phyloP scores from a whole-genome alignment of 441 rosid species.

The Corymbia citriodora region DNA sequence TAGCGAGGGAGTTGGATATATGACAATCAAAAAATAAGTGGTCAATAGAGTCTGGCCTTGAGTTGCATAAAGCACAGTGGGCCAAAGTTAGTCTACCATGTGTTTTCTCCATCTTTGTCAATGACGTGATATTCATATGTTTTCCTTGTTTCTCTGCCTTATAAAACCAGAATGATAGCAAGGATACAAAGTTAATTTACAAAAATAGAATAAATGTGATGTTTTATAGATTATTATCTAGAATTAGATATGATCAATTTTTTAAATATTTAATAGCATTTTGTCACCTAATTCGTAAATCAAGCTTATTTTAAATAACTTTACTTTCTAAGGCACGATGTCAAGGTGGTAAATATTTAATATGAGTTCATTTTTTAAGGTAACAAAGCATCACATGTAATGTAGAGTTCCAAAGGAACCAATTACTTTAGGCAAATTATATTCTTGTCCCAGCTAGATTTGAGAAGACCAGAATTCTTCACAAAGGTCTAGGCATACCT shows the following conservation, averaged over 20 bases:
- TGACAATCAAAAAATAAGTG: too few species aligned
- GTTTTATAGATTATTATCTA: too few species aligned
- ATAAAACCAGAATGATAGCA: too few species aligned
- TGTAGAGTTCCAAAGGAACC: background rate
- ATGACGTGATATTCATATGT: too few species aligned
- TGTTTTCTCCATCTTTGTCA: background rate
- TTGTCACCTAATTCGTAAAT: background rate
- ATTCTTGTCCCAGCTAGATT: background rate
- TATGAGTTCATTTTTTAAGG: background rate
- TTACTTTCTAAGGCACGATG: too few species aligned
- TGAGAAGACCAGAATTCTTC: background rate
- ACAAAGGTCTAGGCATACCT: background rate
- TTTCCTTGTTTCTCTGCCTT: too few species aligned
- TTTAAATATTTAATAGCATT: background rate
- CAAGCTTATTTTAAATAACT: background rate
- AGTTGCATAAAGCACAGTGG: too few species aligned
- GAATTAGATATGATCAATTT: background rate
- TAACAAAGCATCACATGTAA: background rate
- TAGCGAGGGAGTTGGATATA: too few species aligned
- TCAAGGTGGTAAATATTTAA: background rate
- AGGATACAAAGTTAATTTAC: too few species aligned
- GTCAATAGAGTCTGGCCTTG: too few species aligned
- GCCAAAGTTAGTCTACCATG: too few species aligned
- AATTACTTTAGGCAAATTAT: background rate
- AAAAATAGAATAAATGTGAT: too few species aligned